These are phyloP conservation scores for Rutstroemia sydowiana DNA, from an alignment of 2,329 filamentous ascomycete genomes.

Conservation along the genomic window DNA sequence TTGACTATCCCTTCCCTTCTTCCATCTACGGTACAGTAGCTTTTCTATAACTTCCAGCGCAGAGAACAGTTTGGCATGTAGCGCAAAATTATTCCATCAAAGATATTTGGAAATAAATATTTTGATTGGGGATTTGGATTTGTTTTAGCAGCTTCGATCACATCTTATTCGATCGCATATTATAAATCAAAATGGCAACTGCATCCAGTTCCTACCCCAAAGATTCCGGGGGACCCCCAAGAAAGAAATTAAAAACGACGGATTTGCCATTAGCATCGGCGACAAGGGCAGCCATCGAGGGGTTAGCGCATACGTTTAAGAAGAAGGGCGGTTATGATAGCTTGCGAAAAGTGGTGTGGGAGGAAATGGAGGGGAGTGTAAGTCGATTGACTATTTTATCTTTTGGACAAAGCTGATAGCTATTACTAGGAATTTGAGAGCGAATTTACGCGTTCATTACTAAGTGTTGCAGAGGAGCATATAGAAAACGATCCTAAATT, in stretches of 20 bases:
- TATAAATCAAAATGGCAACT: not conserved
- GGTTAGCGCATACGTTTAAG: conserved; percentile 72
- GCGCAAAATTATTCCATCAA: too few relatives aligned
- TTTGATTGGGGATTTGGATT: too few relatives aligned
- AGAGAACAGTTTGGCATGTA: too few relatives aligned
- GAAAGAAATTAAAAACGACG: conserved; percentile 59
- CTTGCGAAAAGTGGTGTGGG: conserved; percentile 69
- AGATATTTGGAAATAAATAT: too few relatives aligned
- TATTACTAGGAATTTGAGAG: conserved; percentile 57
- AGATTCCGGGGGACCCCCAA: conserved; percentile 18
- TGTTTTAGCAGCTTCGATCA: too few relatives aligned
- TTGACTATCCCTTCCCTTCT: not conserved
- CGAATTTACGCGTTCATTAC: conserved; percentile 57
- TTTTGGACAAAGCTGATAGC: not conserved
- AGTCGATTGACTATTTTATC: not conserved
- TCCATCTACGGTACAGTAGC: not conserved
- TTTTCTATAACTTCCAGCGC: too few relatives aligned
- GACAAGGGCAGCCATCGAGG: conserved; percentile 68
- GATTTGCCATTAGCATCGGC: conserved; percentile 67
- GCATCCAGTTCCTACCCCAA: conserved; percentile 10
- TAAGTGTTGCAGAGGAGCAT: conserved; percentile 64
- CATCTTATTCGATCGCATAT: not conserved
- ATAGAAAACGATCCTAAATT: conserved; percentile 69
- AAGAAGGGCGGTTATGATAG: conserved; percentile 79
- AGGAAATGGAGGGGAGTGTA: conserved; percentile 66